Evolutionary conservation across 2,329 filamentous ascomycete species (phyloP).

Genomic region (Allantophomopsis cytisporea): DNA sequence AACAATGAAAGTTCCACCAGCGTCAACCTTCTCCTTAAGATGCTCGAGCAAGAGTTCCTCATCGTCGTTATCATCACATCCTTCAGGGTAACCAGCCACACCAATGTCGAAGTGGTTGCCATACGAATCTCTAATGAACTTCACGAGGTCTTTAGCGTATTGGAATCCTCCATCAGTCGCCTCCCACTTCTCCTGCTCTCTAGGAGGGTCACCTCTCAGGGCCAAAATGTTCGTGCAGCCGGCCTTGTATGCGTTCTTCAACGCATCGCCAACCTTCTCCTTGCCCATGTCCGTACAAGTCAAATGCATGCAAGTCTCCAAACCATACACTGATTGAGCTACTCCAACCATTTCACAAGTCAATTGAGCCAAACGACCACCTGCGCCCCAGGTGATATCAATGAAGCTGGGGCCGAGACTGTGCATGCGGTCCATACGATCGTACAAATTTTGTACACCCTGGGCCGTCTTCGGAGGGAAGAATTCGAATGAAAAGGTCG

Average conservation of each 20-base stretch:
- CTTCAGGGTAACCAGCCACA: conserved; percentile 92
- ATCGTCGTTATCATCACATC: conserved; percentile 84
- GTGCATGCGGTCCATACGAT: conserved; percentile 99
- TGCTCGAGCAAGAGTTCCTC: conserved; percentile 78
- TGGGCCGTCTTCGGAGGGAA: conserved; percentile 96
- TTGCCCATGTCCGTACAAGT: conserved; percentile 97
- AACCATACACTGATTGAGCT: conserved; percentile 84
- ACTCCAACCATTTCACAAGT: conserved; percentile 97
- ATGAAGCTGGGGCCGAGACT: conserved; percentile 88
- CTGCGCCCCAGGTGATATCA: conserved; percentile 96
- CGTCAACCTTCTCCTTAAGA: conserved; percentile 93
- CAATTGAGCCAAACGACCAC: conserved; percentile 77
- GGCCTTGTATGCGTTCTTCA: conserved; percentile 79
- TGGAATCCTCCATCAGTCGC: conserved; percentile 76
- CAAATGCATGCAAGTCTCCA: conserved; percentile 98
- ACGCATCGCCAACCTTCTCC: conserved; percentile 79
- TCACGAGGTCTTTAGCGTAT: conserved; percentile 78
- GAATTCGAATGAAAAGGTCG: conserved; percentile 98
- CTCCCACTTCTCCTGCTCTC: conserved; percentile 90
- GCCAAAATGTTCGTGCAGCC: conserved; percentile 97
- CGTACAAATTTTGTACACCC: conserved; percentile 98
- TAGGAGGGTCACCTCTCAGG: conserved; percentile 80
- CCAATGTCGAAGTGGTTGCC: conserved; percentile 94
- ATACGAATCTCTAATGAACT: conserved; percentile 65
- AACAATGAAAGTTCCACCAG: conserved; percentile 84